Conservation (phyloP, 2,329 filamentous ascomycete genomes). For the Aureobasidium leucospermi region DNA sequence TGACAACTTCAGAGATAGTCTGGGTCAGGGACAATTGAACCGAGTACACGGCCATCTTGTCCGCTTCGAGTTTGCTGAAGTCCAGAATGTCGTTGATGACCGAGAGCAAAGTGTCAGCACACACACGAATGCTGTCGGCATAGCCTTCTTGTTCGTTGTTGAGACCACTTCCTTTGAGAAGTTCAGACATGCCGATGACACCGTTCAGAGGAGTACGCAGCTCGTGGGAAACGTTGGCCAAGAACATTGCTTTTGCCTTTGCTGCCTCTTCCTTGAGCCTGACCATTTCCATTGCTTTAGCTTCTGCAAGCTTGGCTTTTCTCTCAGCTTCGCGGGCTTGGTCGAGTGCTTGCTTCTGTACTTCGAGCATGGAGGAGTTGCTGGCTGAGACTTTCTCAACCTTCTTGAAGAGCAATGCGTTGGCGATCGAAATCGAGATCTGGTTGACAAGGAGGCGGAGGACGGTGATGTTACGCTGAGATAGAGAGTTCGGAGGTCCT, state of each 20-base stretch:
- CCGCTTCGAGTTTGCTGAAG: constrained; percentile 46
- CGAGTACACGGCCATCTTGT: constrained; percentile 54
- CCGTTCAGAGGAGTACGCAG: constrained; percentile 51
- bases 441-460: constrained; percentile 67
- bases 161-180: constrained; percentile 51
- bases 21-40: constrained; percentile 45
- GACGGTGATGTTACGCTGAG: constrained; percentile 54
- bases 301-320: constrained; percentile 70
- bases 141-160: constrained; percentile 54
- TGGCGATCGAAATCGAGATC: constrained; percentile 59
- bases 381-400: constrained; percentile 71
- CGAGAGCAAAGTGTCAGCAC: constrained; percentile 48
- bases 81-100: constrained; percentile 49
- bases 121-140: constrained; percentile 58
- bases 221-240: constrained; percentile 51
- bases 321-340: constrained; percentile 66
- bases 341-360: constrained; percentile 66
- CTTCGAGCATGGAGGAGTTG: constrained; percentile 68
- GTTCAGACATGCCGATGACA: constrained; percentile 52
- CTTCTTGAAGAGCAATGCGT: constrained; percentile 57
- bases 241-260: constrained; percentile 73
- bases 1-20: constrained; percentile 57
- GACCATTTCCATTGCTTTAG: constrained; percentile 69
- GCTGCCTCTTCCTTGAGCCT: constrained; percentile 76
- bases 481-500: constrained; percentile 67